Conservation (phyloP, 2,329 filamentous ascomycete species). For the Gaeumannomyces tritici region DNA sequence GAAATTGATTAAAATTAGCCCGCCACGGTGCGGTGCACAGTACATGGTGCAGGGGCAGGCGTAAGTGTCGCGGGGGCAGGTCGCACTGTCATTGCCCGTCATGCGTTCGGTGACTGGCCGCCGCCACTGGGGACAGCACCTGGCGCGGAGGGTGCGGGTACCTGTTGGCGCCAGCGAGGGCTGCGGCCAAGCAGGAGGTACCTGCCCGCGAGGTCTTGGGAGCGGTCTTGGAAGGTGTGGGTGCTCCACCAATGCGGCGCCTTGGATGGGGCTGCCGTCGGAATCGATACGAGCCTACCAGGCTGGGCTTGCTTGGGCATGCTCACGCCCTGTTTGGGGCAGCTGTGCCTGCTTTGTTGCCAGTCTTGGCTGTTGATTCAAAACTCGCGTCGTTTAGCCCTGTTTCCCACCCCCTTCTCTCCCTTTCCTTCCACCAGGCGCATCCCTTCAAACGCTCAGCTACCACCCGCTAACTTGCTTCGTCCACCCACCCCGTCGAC, state of each 20-base stretch:
- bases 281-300: background rate
- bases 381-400: conserved; percentile 9
- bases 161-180: background rate
- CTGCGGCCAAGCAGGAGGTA: background rate
- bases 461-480: background rate
- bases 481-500: background rate
- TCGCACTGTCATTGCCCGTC: background rate
- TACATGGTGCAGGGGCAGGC: no score
- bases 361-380: conserved; percentile 1
- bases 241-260: background rate
- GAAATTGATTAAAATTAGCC: background rate
- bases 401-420: conserved; percentile 4
- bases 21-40: background rate
- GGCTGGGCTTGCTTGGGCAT: background rate
- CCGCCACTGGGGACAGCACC: no score
- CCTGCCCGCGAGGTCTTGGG: background rate
- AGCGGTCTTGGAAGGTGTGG: background rate
- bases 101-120: no score
- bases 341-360: background rate
- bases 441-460: background rate
- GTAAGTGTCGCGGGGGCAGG: background rate
- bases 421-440: background rate
- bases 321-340: no score
- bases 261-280: background rate
- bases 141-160: no score